Evolutionary conservation across 2,329 filamentous ascomycete species (phyloP).

Genomic region (Microdochium trichocladiopsis): DNA sequence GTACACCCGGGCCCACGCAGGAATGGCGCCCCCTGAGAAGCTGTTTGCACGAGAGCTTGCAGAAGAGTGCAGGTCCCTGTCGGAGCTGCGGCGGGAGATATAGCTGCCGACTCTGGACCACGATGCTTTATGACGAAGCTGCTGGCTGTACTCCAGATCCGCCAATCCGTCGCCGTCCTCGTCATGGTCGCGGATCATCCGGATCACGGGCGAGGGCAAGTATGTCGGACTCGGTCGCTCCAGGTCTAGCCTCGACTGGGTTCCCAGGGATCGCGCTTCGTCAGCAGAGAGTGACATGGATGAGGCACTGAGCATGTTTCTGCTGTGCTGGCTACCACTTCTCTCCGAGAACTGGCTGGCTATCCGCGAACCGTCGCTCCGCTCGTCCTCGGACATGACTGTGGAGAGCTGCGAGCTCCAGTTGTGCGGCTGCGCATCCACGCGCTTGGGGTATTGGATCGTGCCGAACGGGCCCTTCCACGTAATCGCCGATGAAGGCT

Average conservation of each 20-base stretch:
- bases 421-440: slow-evolving; percentile 46
- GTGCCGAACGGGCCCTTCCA: background rate
- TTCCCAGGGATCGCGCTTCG: slow-evolving; percentile 28
- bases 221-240: slow-evolving; percentile 36
- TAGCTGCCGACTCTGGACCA: slow-evolving; percentile 45
- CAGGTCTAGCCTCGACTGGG: slow-evolving; percentile 32
- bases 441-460: slow-evolving; percentile 15
- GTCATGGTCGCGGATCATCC: slow-evolving; percentile 51
- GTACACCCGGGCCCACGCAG: slow-evolving; percentile 56
- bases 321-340: slow-evolving; percentile 42
- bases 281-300: slow-evolving; percentile 38
- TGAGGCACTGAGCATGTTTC: slow-evolving; percentile 50
- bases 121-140: slow-evolving; percentile 37
- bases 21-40: slow-evolving; percentile 35
- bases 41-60: slow-evolving; percentile 40
- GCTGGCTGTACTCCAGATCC: slow-evolving; percentile 46
- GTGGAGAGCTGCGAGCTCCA: slow-evolving; percentile 60
- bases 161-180: slow-evolving; percentile 59
- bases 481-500: slow-evolving; percentile 25
- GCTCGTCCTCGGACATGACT: slow-evolving; percentile 55
- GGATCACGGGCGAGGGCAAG: slow-evolving; percentile 19
- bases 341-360: slow-evolving; percentile 40
- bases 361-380: slow-evolving; percentile 38
- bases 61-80: slow-evolving; percentile 45
- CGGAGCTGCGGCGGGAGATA: slow-evolving; percentile 39